These are phyloP conservation scores for Fabrea salina DNA, from an alignment of 169 alveolate genomes.

Conservation along the genomic window DNA sequence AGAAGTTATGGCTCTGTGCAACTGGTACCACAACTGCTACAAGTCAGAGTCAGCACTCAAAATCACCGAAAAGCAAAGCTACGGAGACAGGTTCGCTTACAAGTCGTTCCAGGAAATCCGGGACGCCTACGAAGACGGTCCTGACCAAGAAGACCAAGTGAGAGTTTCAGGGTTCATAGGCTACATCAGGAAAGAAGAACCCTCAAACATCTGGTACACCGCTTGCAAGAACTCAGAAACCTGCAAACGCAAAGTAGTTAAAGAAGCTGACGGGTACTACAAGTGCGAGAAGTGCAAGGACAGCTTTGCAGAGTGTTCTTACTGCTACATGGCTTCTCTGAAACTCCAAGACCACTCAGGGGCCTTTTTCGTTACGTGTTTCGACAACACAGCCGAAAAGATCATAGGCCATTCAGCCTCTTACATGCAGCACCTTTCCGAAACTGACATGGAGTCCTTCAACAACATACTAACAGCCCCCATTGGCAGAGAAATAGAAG, in stretches of 20 bases:
- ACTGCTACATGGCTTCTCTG: background rate
- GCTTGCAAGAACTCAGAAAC: constrained; percentile 7
- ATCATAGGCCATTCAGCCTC: constrained; percentile 22
- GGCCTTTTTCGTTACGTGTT: background rate
- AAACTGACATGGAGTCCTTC: too few species aligned
- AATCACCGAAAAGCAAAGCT: too few species aligned
- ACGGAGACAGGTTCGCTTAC: too few species aligned
- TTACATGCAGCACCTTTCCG: too few species aligned
- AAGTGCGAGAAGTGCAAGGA: background rate
- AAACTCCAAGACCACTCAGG: constrained; percentile 16
- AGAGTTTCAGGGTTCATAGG: constrained; percentile 17
- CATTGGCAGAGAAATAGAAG: too few species aligned
- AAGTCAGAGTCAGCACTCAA: too few species aligned
- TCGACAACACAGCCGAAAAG: background rate
- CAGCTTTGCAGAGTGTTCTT: background rate
- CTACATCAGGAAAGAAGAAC: background rate
- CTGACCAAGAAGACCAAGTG: too few species aligned
- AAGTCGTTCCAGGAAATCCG: too few species aligned
- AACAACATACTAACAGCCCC: too few species aligned
- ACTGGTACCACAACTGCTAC: too few species aligned
- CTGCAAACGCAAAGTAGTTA: constrained; percentile 7
- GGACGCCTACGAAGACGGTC: too few species aligned
- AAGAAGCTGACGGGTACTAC: background rate
- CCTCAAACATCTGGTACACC: background rate
- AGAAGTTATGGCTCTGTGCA: too few species aligned